Evolutionary conservation across 208 protist species (phyloP), one percentile per base, ranked within the genome.

Genomic region (Leishmania lainsoni): DNA sequence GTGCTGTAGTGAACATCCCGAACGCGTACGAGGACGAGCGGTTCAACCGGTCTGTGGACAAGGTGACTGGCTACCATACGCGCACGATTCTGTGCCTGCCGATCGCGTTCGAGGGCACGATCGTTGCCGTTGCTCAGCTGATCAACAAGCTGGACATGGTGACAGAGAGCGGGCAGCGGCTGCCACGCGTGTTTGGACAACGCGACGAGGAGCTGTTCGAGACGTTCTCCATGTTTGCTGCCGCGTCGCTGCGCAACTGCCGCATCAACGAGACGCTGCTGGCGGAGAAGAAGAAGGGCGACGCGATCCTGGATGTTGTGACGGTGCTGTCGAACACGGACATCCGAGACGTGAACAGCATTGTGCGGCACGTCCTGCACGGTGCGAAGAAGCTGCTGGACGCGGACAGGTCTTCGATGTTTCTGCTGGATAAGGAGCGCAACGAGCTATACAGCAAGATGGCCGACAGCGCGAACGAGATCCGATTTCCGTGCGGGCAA

Each of bases 391-490:
- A 86, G 76, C 88, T 95, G 72, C 85, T 95, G 68, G 87, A 84
- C 78, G 89, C 89, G 52, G 92, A 95, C 51, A 87, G 92, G 26
- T 93, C 90, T n/a, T 85, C 92, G 39, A 80, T 95, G 83, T 95
- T 95, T 77, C 74, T 95, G 68, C 56, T 95, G 42, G 92, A 95
- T 84, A 94, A 95, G 85, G 92, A 95, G 86, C 92, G 89, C 73
- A 95, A 95, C 77, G 90, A 95, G 76, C 77, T 95, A 83, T 95
- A 93, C 88, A 93, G 89, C 66, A 79, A 83, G 39, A 81, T 97
- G 39, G 93, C 93, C 49, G 91, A 95, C 78, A 93, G 87, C 69
- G 86, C 89, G 65, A 89, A 81, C 59, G 92, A 95, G 85, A 96
- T 96, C 75, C 90, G 92, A 45, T 94, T 96, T 81, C 84, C 92